Conservation (phyloP, 2,329 filamentous ascomycete genomes). For the Uncinocarpus reesii region DNA sequence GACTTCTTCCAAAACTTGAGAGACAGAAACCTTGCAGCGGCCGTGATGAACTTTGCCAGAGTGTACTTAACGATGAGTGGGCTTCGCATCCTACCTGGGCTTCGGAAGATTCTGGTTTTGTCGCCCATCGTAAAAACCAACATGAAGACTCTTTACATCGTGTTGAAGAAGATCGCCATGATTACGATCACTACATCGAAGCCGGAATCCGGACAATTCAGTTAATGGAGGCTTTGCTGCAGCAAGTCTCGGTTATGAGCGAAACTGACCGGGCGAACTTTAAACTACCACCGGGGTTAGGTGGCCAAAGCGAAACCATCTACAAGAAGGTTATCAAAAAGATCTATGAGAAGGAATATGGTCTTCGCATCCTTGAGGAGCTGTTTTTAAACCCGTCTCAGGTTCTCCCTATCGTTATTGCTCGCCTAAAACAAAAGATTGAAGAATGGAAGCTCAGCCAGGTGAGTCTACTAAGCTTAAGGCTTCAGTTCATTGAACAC, state of each 20-base stretch:
- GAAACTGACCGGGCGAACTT: constrained; percentile 63
- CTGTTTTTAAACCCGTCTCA: constrained; percentile 75
- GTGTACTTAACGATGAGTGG: constrained; percentile 95
- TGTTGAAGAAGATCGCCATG: constrained; percentile 95
- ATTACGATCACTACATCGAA: constrained; percentile 98
- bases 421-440: constrained; percentile 85
- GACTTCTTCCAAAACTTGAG: constrained; percentile 80
- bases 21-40: constrained; percentile 86
- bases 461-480: constrained; percentile 24
- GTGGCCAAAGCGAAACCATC: constrained; percentile 89
- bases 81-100: constrained; percentile 98
- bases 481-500: not conserved
- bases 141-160: constrained; percentile 90
- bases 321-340: constrained; percentile 97
- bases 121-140: constrained; percentile 92
- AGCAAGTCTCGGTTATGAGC: constrained; percentile 73
- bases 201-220: constrained; percentile 91
- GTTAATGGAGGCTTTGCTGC: constrained; percentile 84
- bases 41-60: constrained; percentile 85
- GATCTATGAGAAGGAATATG: constrained; percentile 78
- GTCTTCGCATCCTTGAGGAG: constrained; percentile 73
- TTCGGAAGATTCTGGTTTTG: constrained; percentile 93
- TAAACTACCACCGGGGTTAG: constrained; percentile 69
- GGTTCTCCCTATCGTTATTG: constrained; percentile 79
- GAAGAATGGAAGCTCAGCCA: constrained; percentile 96